These are phyloP conservation scores for Gentiana straminea DNA, from an alignment of 257 asterid genomes.

Conservation along the genomic window DNA sequence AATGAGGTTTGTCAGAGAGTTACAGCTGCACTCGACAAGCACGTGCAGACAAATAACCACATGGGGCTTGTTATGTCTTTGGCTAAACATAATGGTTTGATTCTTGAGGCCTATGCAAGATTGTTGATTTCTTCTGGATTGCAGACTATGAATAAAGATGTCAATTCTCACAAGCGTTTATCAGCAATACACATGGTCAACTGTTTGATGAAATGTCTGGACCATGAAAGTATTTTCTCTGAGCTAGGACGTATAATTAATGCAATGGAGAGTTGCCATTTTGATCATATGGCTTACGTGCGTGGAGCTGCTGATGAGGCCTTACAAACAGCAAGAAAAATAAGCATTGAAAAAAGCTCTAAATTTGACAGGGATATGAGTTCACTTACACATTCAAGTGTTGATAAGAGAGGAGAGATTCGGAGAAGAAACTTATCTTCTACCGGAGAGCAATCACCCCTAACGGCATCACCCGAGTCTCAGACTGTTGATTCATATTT, in stretches of 20 bases:
- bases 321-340: slow-evolving; percentile 57
- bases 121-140: slow-evolving; percentile 56
- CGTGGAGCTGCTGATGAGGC: slow-evolving; percentile 93
- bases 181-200: slow-evolving; percentile 87
- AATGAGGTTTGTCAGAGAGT: slow-evolving; percentile 92
- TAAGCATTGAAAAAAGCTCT: slow-evolving; percentile 35
- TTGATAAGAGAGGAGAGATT: slow-evolving; percentile 29
- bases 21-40: slow-evolving; percentile 77
- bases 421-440: slow-evolving; percentile 27
- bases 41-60: slow-evolving; percentile 60
- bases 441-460: slow-evolving; percentile 47
- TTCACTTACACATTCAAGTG: slow-evolving; percentile 41
- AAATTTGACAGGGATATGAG: slow-evolving; percentile 38
- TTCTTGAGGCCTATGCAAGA: slow-evolving; percentile 88
- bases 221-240: slow-evolving; percentile 60
- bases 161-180: slow-evolving; percentile 67
- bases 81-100: slow-evolving; percentile 72
- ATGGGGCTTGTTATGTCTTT: slow-evolving; percentile 72
- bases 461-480: slow-evolving; percentile 73
- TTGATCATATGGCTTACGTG: slow-evolving; percentile 72
- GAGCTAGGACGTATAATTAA: slow-evolving; percentile 54
- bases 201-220: slow-evolving; percentile 68
- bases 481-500: slow-evolving; percentile 53
- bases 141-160: slow-evolving; percentile 47
- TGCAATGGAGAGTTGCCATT: slow-evolving; percentile 82